Evolutionary conservation across 768 basidiomycete genomes (phyloP).

Genomic region (Naganishia randhawae): DNA sequence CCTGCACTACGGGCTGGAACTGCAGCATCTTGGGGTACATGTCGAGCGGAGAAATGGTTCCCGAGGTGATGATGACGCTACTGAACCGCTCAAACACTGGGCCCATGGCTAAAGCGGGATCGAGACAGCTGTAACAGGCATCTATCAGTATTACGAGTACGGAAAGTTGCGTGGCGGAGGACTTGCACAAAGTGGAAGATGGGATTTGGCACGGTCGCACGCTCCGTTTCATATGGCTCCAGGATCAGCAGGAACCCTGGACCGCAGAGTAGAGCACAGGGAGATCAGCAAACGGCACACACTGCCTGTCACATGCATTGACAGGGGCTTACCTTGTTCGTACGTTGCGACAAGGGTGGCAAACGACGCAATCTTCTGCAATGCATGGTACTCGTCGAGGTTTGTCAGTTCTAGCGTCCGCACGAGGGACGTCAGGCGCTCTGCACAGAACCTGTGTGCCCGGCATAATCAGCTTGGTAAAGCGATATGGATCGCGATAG

Average conservation of each 20-base stretch:
- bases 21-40: constrained; percentile 99
- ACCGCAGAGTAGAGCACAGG: not conserved
- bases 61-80: constrained; percentile 96
- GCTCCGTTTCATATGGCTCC: constrained; percentile 97
- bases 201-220: constrained; percentile 96
- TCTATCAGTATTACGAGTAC: constrained; percentile 20
- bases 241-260: constrained; percentile 91
- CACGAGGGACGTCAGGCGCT: constrained; percentile 87
- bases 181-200: constrained; percentile 92
- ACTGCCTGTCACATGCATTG: not conserved
- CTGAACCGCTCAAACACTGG: constrained; percentile 98
- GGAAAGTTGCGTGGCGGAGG: constrained; percentile 9
- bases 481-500: not conserved
- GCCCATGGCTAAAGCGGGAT: constrained; percentile 94
- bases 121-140: constrained; percentile 68
- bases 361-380: constrained; percentile 94
- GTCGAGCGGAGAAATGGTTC: constrained; percentile 95
- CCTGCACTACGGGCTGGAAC: constrained; percentile 93
- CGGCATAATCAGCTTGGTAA: not conserved
- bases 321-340: constrained; percentile 82
- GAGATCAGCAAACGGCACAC: not conserved
- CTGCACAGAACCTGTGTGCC: constrained; percentile 78
- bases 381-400: constrained; percentile 81
- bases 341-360: constrained; percentile 97
- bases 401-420: constrained; percentile 83